phyloP scores from a whole-genome alignment of 371 early-diverging fungal species.

The Batrachochytrium dendrobatidis region DNA sequence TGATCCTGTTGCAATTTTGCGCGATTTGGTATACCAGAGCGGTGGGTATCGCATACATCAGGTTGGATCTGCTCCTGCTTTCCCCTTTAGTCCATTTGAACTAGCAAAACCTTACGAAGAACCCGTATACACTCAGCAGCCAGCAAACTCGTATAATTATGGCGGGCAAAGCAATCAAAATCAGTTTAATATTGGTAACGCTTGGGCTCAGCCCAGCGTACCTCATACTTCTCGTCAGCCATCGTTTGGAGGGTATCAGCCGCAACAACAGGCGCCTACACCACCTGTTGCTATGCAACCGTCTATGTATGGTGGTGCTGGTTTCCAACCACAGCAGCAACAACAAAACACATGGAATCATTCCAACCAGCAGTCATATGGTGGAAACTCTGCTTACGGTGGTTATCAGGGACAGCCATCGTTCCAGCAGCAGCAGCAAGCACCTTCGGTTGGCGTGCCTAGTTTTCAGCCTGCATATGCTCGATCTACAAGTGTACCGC shows the following conservation, averaged over 20 bases:
- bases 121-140: background rate
- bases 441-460: too few species aligned
- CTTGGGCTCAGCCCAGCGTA: background rate
- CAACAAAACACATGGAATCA: background rate
- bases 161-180: background rate
- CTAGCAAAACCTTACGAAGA: constrained; percentile 17
- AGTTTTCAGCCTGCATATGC: background rate
- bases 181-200: constrained; percentile 4
- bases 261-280: constrained; percentile 8
- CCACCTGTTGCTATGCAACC: too few species aligned
- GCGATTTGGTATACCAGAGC: constrained; percentile 62
- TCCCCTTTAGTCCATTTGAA: constrained; percentile 57
- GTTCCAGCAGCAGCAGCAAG: too few species aligned
- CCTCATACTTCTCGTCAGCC: too few species aligned
- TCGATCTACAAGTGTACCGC: background rate
- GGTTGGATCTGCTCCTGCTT: constrained; percentile 44
- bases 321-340: background rate
- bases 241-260: constrained; percentile 1
- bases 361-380: background rate
- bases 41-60: constrained; percentile 41
- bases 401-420: background rate
- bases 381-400: background rate
- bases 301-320: background rate
- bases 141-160: background rate
- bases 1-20: constrained; percentile 58